Conservation (phyloP, 2,329 filamentous ascomycete species). For the Laburnicola sp. region DNA sequence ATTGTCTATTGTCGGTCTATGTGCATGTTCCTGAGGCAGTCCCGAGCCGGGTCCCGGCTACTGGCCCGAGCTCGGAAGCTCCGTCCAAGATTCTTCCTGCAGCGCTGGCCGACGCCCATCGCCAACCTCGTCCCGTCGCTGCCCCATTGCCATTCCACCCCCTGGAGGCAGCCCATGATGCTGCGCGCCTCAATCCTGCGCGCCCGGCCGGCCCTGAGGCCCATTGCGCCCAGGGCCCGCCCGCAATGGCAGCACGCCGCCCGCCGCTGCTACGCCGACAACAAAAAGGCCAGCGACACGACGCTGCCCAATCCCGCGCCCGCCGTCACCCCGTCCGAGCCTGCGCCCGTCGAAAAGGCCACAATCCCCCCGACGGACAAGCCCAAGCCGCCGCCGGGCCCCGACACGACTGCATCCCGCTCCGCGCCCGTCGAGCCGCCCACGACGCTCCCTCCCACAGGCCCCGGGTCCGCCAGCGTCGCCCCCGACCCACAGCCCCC, state of each 20-base stretch:
- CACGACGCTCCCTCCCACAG: constrained; percentile 45
- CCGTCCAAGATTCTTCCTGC: constrained; percentile 10
- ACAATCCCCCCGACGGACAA: constrained; percentile 55
- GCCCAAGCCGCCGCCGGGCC: constrained; percentile 51
- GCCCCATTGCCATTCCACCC: constrained; percentile 21
- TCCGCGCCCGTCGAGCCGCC: constrained; percentile 37
- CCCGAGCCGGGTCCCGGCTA: constrained; percentile 7
- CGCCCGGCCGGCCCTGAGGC: constrained; percentile 49
- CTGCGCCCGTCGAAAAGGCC: constrained; percentile 25
- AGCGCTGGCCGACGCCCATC: constrained; percentile 18
- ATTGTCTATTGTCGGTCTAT: not conserved
- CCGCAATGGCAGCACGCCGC: constrained; percentile 40
- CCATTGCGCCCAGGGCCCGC: constrained; percentile 38
- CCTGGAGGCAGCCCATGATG: constrained; percentile 54
- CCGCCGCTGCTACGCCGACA: constrained; percentile 57
- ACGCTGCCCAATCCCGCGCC: constrained; percentile 41
- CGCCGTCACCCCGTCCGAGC: constrained; percentile 45
- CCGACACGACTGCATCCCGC: constrained; percentile 44
- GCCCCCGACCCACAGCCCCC: constrained; percentile 48
- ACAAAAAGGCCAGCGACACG: constrained; percentile 48
- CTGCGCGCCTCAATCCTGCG: constrained; percentile 59
- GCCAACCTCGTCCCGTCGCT: constrained; percentile 11
- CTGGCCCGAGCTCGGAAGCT: constrained; percentile 16
- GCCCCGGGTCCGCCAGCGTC: constrained; percentile 47
- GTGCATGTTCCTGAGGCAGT: constrained; percentile 5